These are phyloP conservation scores for Lindgomyces ingoldianus DNA, from an alignment of 495 filamentous ascomycete genomes.

Conservation along the genomic window DNA sequence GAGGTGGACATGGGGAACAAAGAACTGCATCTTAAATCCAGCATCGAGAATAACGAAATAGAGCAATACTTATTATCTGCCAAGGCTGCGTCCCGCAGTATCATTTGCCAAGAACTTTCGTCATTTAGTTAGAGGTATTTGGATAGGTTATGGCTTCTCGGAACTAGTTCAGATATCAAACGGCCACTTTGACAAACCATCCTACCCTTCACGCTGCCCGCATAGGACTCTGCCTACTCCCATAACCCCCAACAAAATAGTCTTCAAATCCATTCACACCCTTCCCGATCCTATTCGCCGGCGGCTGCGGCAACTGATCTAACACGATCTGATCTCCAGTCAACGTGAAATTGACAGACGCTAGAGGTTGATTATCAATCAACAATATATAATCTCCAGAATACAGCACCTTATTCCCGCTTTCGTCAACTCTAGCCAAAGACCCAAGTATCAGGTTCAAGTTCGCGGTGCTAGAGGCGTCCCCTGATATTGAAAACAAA, in stretches of 20 bases:
- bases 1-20: too few relatives aligned
- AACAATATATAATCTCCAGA: slow-evolving; percentile 64
- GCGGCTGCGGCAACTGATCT: slow-evolving; percentile 50
- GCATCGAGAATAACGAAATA: too few relatives aligned
- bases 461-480: slow-evolving; percentile 41
- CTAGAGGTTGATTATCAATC: slow-evolving; percentile 53
- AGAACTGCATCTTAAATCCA: too few relatives aligned
- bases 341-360: slow-evolving; percentile 48
- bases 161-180: too few relatives aligned
- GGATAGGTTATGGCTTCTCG: too few relatives aligned
- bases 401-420: slow-evolving; percentile 63
- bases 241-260: slow-evolving; percentile 29
- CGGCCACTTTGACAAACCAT: too few relatives aligned
- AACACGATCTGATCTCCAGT: slow-evolving; percentile 48
- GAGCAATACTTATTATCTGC: too few relatives aligned
- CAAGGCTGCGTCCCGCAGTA: too few relatives aligned
- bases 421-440: slow-evolving; percentile 59
- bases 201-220: too few relatives aligned
- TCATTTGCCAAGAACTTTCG: too few relatives aligned
- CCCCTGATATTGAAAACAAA: slow-evolving; percentile 50
- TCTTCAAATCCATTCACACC: slow-evolving; percentile 25
- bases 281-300: slow-evolving; percentile 29
- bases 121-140: too few relatives aligned
- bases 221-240: slow-evolving; percentile 21
- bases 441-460: slow-evolving; percentile 60